Percentiles rank a stretch among this genome's conserved stretches.
phyloP scores from a whole-genome alignment of 2,329 filamentous ascomycete species.

The Colletotrichum acutatum region DNA sequence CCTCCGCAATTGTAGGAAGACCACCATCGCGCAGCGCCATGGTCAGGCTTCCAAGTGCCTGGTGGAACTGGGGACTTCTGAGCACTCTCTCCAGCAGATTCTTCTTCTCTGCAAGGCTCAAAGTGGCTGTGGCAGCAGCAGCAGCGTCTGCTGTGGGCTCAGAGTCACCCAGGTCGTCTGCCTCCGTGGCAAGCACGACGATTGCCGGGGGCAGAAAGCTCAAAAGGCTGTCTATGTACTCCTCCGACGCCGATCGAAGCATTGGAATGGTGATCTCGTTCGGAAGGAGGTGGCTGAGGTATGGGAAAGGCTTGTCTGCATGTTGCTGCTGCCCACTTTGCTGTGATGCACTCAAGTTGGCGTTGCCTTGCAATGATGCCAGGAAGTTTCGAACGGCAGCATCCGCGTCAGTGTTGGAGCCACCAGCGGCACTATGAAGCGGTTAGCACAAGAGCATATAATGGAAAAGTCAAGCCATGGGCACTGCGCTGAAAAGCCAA shows the following conservation, averaged over 20 bases:
- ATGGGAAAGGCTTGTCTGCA: constrained; percentile 76
- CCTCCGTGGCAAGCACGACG: constrained; percentile 78
- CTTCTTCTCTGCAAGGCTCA: constrained; percentile 82
- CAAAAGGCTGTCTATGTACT: constrained; percentile 79
- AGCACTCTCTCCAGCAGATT: constrained; percentile 83
- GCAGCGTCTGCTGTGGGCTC: constrained; percentile 77
- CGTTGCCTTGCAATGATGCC: constrained; percentile 76
- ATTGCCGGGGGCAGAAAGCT: constrained; percentile 82
- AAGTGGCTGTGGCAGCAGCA: constrained; percentile 78
- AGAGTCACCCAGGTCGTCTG: constrained; percentile 63
- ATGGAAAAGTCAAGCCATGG: constrained; percentile 15
- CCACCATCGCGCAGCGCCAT: constrained; percentile 91
- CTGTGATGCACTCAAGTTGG: constrained; percentile 48
- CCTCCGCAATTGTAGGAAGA: constrained; percentile 88
- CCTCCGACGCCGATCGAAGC: constrained; percentile 72
- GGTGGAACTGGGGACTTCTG: constrained; percentile 89
- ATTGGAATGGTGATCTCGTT: constrained; percentile 82
- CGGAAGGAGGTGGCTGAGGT: constrained; percentile 86
- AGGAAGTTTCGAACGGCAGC: constrained; percentile 89
- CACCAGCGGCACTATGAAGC: constrained; percentile 21
- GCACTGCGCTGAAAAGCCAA: constrained; percentile 28
- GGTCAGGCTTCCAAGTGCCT: constrained; percentile 86
- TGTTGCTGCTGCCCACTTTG: constrained; percentile 46
- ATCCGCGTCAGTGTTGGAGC: constrained; percentile 73
- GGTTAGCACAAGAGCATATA: constrained; percentile 30